These are phyloP conservation scores for Sclerotinia glacialis DNA, from an alignment of 2,329 filamentous ascomycete genomes.

Conservation along the genomic window DNA sequence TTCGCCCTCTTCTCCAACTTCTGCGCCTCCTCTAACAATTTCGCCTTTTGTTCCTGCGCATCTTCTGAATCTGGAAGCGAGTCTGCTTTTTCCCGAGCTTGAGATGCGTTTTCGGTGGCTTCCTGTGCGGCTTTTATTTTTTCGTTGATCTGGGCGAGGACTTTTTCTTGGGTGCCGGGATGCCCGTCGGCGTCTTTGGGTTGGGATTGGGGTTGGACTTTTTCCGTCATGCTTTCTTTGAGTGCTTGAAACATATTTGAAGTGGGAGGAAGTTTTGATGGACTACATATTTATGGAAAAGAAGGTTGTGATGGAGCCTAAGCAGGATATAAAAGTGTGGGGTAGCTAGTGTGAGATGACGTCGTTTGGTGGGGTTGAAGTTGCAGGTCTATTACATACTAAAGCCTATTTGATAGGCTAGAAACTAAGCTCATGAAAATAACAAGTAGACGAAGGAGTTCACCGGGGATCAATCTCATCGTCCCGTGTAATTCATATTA, in stretches of 20 bases:
- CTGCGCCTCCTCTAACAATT: conserved; percentile 26
- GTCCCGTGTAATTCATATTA: neutral
- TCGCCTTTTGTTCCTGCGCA: conserved; percentile 26
- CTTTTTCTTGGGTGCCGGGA: conserved; percentile 26
- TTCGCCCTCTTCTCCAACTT: conserved; percentile 28
- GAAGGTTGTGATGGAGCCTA: neutral
- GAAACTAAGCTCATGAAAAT: neutral
- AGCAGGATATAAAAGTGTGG: conserved; percentile 20
- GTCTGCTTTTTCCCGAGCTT: conserved; percentile 20
- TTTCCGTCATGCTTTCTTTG: conserved; percentile 6
- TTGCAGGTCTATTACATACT: neutral
- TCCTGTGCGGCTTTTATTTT: conserved; percentile 22
- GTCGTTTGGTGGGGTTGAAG: conserved; percentile 5
- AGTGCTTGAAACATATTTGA: conserved; percentile 6
- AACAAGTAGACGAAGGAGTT: neutral
- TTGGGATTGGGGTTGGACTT: neutral
- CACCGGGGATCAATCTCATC: neutral
- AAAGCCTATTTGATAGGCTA: neutral
- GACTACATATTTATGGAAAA: neutral
- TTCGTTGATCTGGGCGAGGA: conserved; percentile 25
- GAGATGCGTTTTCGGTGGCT: conserved; percentile 21
- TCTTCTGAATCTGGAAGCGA: conserved; percentile 20
- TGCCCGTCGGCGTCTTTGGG: conserved; percentile 13
- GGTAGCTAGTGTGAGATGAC: conserved; percentile 17
- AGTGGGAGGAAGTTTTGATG: neutral